A percentile compares a stretch with the other conserved stretches of the same genome.
Evolutionary conservation across 441 rosid species (phyloP).

Genomic region (Populus trichocarpa): DNA sequence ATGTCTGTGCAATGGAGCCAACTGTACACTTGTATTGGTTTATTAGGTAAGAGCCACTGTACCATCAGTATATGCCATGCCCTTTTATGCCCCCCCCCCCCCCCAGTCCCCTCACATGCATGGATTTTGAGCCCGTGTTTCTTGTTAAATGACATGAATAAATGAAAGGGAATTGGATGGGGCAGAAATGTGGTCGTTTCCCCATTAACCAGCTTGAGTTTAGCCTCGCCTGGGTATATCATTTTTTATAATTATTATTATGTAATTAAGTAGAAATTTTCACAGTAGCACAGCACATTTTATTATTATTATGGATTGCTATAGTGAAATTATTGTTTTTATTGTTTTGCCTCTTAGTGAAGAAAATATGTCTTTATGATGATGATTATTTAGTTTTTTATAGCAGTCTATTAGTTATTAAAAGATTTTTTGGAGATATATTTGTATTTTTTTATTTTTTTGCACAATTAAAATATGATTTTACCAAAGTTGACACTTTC

Average conservation of each 20-base stretch:
- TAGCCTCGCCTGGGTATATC: background rate
- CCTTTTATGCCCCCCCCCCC: background rate
- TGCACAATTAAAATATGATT: background rate
- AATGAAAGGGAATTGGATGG: background rate
- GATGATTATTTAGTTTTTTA: no score
- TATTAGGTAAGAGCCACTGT: slow-evolving; percentile 5
- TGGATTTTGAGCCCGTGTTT: background rate
- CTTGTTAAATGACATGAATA: background rate
- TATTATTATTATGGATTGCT: background rate
- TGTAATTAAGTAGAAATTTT: no score
- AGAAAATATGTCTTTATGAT: background rate
- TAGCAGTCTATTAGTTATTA: no score
- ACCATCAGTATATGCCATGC: background rate
- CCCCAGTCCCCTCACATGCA: background rate
- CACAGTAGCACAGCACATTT: no score
- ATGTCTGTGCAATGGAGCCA: background rate
- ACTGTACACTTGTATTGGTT: background rate
- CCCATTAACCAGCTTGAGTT: background rate
- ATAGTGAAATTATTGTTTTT: no score
- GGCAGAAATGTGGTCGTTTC: background rate
- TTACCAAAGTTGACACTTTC: background rate
- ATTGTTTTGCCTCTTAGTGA: background rate
- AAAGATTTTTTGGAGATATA: no score
- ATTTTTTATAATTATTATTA: no score
- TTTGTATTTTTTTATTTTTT: no score